A percentile compares a stretch with the other conserved stretches of the same genome.
phyloP scores from a whole-genome alignment of 768 basidiomycete genomes.

The Daedalea quercina region DNA sequence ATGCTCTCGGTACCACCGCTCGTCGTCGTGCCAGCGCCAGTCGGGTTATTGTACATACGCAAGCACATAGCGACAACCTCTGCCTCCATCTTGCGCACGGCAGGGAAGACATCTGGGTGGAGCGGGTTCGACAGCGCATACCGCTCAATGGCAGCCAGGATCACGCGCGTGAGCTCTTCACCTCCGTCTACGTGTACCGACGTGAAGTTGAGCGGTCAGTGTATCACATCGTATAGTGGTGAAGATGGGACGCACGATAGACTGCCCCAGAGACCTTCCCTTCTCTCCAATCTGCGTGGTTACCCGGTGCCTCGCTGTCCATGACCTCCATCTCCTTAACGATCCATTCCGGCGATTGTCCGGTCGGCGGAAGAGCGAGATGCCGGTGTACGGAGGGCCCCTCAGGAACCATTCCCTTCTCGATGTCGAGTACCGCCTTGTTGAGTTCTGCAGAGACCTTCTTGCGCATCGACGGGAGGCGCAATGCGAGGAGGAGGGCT shows the following conservation, averaged over 20 bases:
- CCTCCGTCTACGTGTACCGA: constrained; percentile 85
- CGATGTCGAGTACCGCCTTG: constrained; percentile 58
- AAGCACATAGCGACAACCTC: constrained; percentile 89
- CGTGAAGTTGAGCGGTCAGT: too few species aligned
- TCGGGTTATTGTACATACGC: constrained; percentile 75
- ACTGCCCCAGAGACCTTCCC: constrained; percentile 83
- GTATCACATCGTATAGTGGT: too few species aligned
- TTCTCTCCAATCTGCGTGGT: constrained; percentile 50
- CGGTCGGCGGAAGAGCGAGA: constrained; percentile 56
- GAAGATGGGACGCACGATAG: constrained; percentile 79
- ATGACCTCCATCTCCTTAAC: constrained; percentile 72
- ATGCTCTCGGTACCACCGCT: constrained; percentile 96
- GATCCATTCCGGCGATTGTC: constrained; percentile 68
- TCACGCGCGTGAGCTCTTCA: constrained; percentile 69
- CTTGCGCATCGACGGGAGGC: constrained; percentile 50
- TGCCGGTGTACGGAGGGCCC: constrained; percentile 58
- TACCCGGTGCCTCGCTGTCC: constrained; percentile 49
- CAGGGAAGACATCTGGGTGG: constrained; percentile 91
- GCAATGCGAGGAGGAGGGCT: constrained; percentile 49
- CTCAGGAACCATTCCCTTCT: constrained; percentile 59
- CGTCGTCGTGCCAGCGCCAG: constrained; percentile 88
- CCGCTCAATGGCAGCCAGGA: constrained; percentile 72
- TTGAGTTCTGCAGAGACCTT: constrained; percentile 61
- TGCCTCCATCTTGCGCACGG: constrained; percentile 94
- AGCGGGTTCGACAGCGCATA: constrained; percentile 87